Percentiles rank a stretch among this genome's conserved stretches.
phyloP scores from a whole-genome alignment of 805 yeast species.

The Starmerella lactis-condensi region DNA sequence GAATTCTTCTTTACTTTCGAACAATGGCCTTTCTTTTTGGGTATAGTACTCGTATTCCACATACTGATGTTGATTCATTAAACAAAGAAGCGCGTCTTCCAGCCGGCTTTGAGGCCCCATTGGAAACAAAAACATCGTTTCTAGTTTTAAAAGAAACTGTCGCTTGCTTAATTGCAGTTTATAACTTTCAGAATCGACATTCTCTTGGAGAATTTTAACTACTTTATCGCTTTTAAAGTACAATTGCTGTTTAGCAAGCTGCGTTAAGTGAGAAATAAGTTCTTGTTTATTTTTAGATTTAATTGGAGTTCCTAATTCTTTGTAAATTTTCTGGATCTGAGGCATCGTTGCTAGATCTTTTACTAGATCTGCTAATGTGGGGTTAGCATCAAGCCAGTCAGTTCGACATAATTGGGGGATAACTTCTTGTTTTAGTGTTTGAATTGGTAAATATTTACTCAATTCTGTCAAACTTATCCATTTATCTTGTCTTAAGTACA shows the following conservation, averaged over 20 bases:
- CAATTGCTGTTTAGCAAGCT: conserved; percentile 10
- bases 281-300: not conserved
- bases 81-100: conserved; percentile 13
- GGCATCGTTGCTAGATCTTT: conserved; percentile 12
- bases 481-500: conserved; percentile 11
- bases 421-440: conserved; percentile 7
- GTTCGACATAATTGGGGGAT: conserved; percentile 7
- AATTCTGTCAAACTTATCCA: conserved; percentile 16
- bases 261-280: conserved; percentile 7
- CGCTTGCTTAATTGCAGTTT: conserved; percentile 4
- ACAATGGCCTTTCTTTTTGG: conserved; percentile 15
- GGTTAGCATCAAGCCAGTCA: conserved; percentile 9
- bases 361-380: conserved; percentile 8
- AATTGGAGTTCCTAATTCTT: conserved; percentile 6
- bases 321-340: conserved; percentile 14
- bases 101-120: conserved; percentile 14
- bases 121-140: conserved; percentile 15
- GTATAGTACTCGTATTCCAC: conserved; percentile 13
- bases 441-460: conserved; percentile 14
- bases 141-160: conserved; percentile 7
- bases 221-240: conserved; percentile 9
- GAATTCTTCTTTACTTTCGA: conserved; percentile 8
- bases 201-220: conserved; percentile 3
- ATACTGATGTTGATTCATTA: conserved; percentile 16
- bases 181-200: conserved; percentile 6